Evolutionary conservation across 345 rosid species (phyloP), one percentile per base, ranked within the genome.

Genomic region (Populus deltoides): DNA sequence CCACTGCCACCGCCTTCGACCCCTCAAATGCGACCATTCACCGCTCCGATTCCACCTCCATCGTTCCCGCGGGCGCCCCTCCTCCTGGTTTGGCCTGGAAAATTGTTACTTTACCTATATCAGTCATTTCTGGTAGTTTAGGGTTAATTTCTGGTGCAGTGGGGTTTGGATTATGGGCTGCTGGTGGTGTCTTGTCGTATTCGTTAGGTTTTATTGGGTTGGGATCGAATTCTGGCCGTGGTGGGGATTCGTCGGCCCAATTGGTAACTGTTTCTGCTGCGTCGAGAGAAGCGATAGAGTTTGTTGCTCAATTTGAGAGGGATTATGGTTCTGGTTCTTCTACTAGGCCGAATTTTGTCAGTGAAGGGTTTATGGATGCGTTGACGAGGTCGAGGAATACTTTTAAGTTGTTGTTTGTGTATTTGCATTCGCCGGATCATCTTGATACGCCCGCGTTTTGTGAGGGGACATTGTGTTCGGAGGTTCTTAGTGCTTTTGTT

Each of bases 341-440:
- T 62, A 76, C 75, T 27, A 77, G 87, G 85, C 97, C 97, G 51
- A 88, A 90, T 81, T 97, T 97, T 70, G 95, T 94, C 2, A 17
- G 80, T 0, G 97, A 92, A 81, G 98, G 97, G 31, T 97, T 97
- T 72, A 92, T 92, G 98, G 99, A 97, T 61, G 98, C 99, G 22
- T 83, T 97, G 65, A 97, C 91, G 83, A 78, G 92, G 78, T 94
- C 99, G 29, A 89, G 99, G 82, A 88, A 74, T 15, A 87, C 75
- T 47, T 97, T 83, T 53, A 97, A 94, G 86, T 83, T 97, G 55
- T 57, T 97, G 69, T 97, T 97, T 39, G 97, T 94, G 75, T 97
- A 97, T 79, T 86, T 97, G 90, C 99, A 97, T 81, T 97, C 99
- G 6, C 97, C 97, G 2, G 99, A 97, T 77, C 99, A 97, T 79